These are phyloP conservation scores for Apocynum venetum DNA, from an alignment of 257 asterid genomes.

Conservation along the genomic window DNA sequence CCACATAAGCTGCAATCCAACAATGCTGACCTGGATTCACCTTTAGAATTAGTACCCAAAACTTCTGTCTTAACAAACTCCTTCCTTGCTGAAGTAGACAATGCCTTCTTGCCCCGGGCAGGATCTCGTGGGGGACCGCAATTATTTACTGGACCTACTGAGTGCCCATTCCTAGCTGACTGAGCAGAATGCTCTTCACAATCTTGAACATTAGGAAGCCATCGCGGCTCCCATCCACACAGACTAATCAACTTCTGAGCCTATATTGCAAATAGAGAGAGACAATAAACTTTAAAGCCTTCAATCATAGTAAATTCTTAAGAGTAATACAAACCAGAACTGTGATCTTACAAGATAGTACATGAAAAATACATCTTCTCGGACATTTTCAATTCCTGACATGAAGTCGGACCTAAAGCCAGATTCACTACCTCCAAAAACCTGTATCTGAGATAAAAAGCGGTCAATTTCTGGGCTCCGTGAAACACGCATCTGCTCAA, in stretches of 20 bases:
- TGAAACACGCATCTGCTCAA: slow-evolving; percentile 71
- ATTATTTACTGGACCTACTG: slow-evolving; percentile 69
- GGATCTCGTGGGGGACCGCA: slow-evolving; percentile 69
- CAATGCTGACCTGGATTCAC: slow-evolving; percentile 78
- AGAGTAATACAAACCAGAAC: slow-evolving; percentile 15
- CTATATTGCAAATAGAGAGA: slow-evolving; percentile 37
- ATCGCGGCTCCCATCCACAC: slow-evolving; percentile 99
- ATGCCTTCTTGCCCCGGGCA: slow-evolving; percentile 72
- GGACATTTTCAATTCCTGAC: slow-evolving; percentile 54
- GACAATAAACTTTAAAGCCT: background rate
- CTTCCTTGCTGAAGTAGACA: slow-evolving; percentile 62
- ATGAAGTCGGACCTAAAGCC: slow-evolving; percentile 58
- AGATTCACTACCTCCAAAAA: slow-evolving; percentile 59
- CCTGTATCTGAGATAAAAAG: slow-evolving; percentile 68
- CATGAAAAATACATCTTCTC: slow-evolving; percentile 64
- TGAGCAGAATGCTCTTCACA: slow-evolving; percentile 98
- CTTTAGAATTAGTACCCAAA: slow-evolving; percentile 52
- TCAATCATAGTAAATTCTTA: slow-evolving; percentile 1
- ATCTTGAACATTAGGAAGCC: slow-evolving; percentile 99
- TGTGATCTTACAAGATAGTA: slow-evolving; percentile 70
- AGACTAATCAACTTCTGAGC: slow-evolving; percentile 93
- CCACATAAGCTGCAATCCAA: slow-evolving; percentile 98
- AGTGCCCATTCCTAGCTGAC: slow-evolving; percentile 86
- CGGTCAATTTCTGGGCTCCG: slow-evolving; percentile 86
- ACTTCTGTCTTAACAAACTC: slow-evolving; percentile 42